A percentile compares a stretch with the other conserved stretches of the same genome.
Conservation (phyloP, 2,329 filamentous ascomycete species). For the Verticillium nonalfalfae region DNA sequence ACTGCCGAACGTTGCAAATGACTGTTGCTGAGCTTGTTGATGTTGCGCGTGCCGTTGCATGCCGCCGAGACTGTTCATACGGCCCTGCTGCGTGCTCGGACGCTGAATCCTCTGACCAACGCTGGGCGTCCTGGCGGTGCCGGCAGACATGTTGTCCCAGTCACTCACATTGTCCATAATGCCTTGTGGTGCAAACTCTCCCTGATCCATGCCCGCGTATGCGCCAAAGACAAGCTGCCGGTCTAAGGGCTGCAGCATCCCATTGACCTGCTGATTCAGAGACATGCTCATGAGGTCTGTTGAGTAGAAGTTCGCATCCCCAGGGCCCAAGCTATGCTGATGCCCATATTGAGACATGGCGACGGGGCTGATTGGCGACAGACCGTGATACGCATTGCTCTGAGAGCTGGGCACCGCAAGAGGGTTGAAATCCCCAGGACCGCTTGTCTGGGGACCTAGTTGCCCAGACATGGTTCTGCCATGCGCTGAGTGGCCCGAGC, state of each 20-base stretch:
- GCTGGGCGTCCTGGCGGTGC: conserved; percentile 11
- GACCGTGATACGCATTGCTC: conserved; percentile 33
- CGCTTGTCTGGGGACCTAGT: conserved; percentile 33
- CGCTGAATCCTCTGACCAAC: conserved; percentile 7
- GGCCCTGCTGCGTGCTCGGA: not conserved
- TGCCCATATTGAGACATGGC: conserved; percentile 27
- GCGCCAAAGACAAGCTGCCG: conserved; percentile 71
- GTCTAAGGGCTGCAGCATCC: conserved; percentile 63
- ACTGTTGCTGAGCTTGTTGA: not conserved
- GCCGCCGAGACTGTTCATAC: not conserved
- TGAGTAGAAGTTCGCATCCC: conserved; percentile 33
- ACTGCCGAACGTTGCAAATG: conserved; percentile 1
- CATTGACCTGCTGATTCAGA: conserved; percentile 40
- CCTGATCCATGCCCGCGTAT: conserved; percentile 44
- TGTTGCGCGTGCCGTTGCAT: not conserved
- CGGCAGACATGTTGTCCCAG: conserved; percentile 35
- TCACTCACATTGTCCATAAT: conserved; percentile 32
- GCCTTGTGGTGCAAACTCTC: conserved; percentile 18
- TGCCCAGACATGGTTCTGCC: conserved; percentile 31
- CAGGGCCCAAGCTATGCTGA: not conserved
- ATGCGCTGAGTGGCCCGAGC: conserved; percentile 24
- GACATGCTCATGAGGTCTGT: conserved; percentile 47
- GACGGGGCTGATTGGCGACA: conserved; percentile 49
- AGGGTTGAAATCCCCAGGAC: conserved; percentile 31
- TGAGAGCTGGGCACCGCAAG: conserved; percentile 35